These are phyloP conservation scores for Clonostachys solani DNA, from an alignment of 2,329 filamentous ascomycete species.

Conservation along the genomic window DNA sequence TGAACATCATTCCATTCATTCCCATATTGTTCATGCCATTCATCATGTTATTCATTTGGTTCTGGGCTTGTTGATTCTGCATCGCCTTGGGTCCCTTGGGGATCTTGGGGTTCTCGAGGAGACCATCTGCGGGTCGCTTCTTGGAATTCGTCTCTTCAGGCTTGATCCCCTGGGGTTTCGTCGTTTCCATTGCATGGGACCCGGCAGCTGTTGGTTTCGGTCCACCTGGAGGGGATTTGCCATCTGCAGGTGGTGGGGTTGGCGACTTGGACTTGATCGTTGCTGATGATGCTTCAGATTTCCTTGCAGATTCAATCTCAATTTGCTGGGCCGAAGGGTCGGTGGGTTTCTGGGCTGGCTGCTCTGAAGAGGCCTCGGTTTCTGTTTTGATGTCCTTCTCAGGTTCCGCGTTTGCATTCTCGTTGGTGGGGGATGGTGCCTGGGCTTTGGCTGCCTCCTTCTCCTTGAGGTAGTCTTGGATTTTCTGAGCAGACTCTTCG, in stretches of 20 bases:
- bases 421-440: constrained; percentile 16
- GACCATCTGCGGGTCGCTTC: constrained; percentile 80
- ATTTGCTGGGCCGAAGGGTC: not conserved
- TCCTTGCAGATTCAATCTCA: constrained; percentile 1
- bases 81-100: constrained; percentile 63
- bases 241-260: constrained; percentile 6
- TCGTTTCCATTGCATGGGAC: not conserved
- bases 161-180: constrained; percentile 10
- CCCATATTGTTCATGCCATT: constrained; percentile 30
- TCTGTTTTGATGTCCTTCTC: constrained; percentile 9
- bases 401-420: not conserved
- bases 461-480: constrained; percentile 67
- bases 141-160: constrained; percentile 43
- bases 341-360: constrained; percentile 28
- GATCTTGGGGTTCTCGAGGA: constrained; percentile 58
- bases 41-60: constrained; percentile 40
- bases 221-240: constrained; percentile 20
- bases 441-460: constrained; percentile 39
- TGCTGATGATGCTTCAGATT: constrained; percentile 12
- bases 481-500: constrained; percentile 72
- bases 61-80: constrained; percentile 49
- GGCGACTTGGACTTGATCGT: constrained; percentile 29
- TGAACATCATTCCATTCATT: constrained; percentile 31
- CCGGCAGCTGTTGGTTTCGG: not conserved
- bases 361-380: constrained; percentile 13